Evolutionary conservation across 768 basidiomycete species (phyloP), one percentile per base, ranked within the genome.

Genomic region (Lentinus brumalis): DNA sequence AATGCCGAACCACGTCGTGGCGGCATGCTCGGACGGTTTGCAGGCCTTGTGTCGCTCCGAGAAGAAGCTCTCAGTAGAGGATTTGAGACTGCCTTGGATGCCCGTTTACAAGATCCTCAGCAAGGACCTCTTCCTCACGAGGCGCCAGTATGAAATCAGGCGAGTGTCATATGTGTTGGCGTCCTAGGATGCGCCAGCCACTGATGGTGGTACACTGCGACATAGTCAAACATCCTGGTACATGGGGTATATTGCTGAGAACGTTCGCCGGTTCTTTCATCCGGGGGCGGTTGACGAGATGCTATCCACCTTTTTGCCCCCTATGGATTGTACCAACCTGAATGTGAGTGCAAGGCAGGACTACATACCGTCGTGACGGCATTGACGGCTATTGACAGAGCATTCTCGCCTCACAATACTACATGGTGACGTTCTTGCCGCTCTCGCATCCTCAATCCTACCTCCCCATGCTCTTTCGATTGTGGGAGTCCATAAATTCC

Each of bases 401-500:
- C 59, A 78, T 92, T 53, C 80, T 96, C 45, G 85, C 91, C 12
- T 86, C 91, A 4, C 92, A 96, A 73, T 92, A 90, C 69, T 94
- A 92, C 75, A 78, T 95, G 68, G 81, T 89, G 65, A 90, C 90
- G 39, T 96, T 95, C 76, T 81, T 96, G 51, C 94, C 94, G 2
- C 79, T 91, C 60, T 84, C 86, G 6, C 92, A 94, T 70, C 92
- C 92, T 35, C 90, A 94, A 75, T 83, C 84, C 47, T 95, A 94
- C 79, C 81, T 86, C 56, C 89, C 85, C 54, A 89, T 90, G 83
- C 79, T 94, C 56, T 91, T 95, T 77, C 86, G 89, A 56, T 69
- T 94, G 49, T 96, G 93, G 92, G 88, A 91, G 74, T 89, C 91
- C 12, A 79, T 96, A 69, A 94, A 94, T 76, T 92, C 91, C 59